Evolutionary conservation across 1,139 yeast genomes (phyloP).

Genomic region (Sugiyamaella novakii): DNA sequence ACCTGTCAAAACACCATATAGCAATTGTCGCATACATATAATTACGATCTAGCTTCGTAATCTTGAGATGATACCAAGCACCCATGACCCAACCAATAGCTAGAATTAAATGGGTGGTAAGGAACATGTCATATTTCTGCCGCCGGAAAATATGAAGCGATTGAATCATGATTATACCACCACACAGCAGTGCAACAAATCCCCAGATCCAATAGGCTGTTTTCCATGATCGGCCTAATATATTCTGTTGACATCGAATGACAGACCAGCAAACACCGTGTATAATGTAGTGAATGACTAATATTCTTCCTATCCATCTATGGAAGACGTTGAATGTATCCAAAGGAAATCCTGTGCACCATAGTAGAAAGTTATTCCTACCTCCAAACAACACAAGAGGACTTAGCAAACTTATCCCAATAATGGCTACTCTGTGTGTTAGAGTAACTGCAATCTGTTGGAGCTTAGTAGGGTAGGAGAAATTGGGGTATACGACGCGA

Average conservation of each 20-base stretch:
- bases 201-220: conserved; percentile 55
- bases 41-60: conserved; percentile 14
- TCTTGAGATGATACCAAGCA: conserved; percentile 58
- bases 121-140: conserved; percentile 63
- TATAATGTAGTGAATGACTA: conserved; percentile 49
- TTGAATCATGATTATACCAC: conserved; percentile 49
- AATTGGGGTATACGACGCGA: conserved; percentile 44
- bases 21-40: conserved; percentile 39
- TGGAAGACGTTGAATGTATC: conserved; percentile 65
- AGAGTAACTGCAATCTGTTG: conserved; percentile 53
- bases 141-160: conserved; percentile 57
- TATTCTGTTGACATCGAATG: conserved; percentile 12
- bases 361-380: conserved; percentile 65
- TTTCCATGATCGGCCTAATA: conserved; percentile 25
- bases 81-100: conserved; percentile 60
- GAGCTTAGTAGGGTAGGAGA: conserved; percentile 40
- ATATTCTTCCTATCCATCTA: conserved; percentile 63
- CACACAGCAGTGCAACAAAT: conserved; percentile 49
- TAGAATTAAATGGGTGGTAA: conserved; percentile 57
- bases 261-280: conserved; percentile 38
- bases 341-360: conserved; percentile 66
- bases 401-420: conserved; percentile 55
- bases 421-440: conserved; percentile 63
- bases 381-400: conserved; percentile 60
- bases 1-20: conserved; percentile 48